Percentiles rank a stretch among this genome's conserved stretches.
Conservation (phyloP, 768 basidiomycete species). For the Auriscalpium vulgare region DNA sequence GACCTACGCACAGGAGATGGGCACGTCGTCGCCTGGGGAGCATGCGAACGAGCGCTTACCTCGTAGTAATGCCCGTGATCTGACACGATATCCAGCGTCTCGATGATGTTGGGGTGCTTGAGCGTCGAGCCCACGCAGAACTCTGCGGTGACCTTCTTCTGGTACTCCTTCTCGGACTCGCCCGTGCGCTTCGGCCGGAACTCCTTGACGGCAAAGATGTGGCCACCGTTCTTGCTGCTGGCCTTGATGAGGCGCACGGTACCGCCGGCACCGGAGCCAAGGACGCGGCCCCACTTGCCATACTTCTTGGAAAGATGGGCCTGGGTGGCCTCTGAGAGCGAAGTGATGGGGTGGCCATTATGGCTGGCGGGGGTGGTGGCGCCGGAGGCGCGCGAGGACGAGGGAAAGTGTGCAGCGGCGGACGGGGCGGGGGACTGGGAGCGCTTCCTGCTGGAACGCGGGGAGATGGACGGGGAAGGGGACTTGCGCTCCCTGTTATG, state of each 20-base stretch:
- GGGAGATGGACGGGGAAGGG: conserved; percentile 19
- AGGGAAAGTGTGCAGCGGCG: conserved; percentile 1
- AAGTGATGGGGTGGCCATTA: conserved; percentile 36
- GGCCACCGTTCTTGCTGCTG: conserved; percentile 69
- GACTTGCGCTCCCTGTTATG: conserved; percentile 14
- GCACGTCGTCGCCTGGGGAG: conserved; percentile 4
- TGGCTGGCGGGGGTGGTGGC: conserved; percentile 7
- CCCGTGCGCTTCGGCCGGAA: conserved; percentile 85
- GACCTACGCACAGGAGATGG: conserved; percentile 44
- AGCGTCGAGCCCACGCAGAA: conserved; percentile 95
- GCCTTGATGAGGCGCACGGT: conserved; percentile 95
- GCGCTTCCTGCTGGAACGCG: neutral
- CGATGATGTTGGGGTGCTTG: conserved; percentile 93
- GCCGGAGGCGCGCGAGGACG: conserved; percentile 4
- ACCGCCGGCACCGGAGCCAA: conserved; percentile 96
- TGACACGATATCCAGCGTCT: conserved; percentile 95
- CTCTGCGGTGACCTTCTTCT: conserved; percentile 99
- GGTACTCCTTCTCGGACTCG: conserved; percentile 94
- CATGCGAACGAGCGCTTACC: conserved; percentile 39
- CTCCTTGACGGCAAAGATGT: conserved; percentile 94
- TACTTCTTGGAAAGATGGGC: conserved; percentile 97
- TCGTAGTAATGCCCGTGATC: conserved; percentile 99
- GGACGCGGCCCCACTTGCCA: conserved; percentile 94
- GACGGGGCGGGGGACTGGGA: neutral
- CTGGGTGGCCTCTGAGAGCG: conserved; percentile 76